Conservation (phyloP, 2,329 filamentous ascomycete species). For the Botryotinia narcissicola region DNA sequence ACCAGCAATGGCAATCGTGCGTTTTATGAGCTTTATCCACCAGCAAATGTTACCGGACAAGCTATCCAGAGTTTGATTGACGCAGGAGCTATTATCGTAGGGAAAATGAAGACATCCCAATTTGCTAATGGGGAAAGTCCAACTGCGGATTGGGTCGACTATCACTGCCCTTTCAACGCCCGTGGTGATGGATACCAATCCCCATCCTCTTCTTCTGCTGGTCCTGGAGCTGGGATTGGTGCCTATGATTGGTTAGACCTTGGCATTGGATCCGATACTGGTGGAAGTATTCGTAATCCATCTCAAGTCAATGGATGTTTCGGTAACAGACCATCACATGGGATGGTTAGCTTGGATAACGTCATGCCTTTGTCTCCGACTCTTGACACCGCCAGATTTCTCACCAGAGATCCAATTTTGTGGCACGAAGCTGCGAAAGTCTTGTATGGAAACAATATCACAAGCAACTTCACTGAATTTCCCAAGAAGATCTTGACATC, state of each 20-base stretch:
- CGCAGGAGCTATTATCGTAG: conserved; percentile 55
- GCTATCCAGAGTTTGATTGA: conserved; percentile 56
- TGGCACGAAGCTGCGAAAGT: conserved; percentile 46
- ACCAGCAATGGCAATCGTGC: conserved; percentile 58
- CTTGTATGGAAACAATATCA: conserved; percentile 48
- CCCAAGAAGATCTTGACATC: conserved; percentile 44
- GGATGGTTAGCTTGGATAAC: conserved; percentile 46
- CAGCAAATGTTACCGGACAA: conserved; percentile 46
- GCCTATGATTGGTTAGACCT: conserved; percentile 51
- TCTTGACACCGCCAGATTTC: conserved; percentile 48
- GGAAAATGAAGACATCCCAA: conserved; percentile 52
- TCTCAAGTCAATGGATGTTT: conserved; percentile 49
- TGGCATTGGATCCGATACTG: conserved; percentile 48
- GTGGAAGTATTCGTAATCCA: conserved; percentile 50
- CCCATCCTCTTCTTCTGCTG: conserved; percentile 48
- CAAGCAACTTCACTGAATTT: conserved; percentile 41
- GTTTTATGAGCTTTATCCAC: conserved; percentile 53
- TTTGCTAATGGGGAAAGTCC: conserved; percentile 44
- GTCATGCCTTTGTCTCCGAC: conserved; percentile 49
- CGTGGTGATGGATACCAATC: conserved; percentile 49
- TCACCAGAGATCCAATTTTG: conserved; percentile 45
- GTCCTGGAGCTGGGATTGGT: conserved; percentile 45
- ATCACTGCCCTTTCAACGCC: conserved; percentile 42
- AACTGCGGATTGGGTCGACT: conserved; percentile 51
- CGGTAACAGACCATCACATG: conserved; percentile 48